phyloP scores from a whole-genome alignment of 257 asterid genomes.

The Asclepias syriaca region DNA sequence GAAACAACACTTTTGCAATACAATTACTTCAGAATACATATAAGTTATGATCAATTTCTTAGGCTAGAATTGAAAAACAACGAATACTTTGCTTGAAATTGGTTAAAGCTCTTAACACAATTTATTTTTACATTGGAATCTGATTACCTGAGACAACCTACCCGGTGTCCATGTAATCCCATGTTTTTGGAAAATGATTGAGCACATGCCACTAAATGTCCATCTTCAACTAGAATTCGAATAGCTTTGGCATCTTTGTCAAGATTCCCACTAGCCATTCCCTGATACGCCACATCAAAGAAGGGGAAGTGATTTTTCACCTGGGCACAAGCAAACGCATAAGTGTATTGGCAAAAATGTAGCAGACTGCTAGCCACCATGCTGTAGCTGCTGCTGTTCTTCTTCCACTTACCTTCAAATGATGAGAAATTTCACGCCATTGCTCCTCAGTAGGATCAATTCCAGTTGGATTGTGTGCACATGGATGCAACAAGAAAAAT shows the following conservation, averaged over 20 bases:
- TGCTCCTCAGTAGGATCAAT: conserved; percentile 97
- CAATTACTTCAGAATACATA: neutral
- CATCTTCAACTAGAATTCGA: conserved; percentile 87
- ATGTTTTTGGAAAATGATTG: conserved; percentile 96
- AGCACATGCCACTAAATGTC: conserved; percentile 89
- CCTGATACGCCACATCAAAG: conserved; percentile 99
- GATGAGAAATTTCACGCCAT: conserved; percentile 88
- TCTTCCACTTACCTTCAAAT: conserved; percentile 55
- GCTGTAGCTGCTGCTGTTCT: no score
- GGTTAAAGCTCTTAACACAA: neutral
- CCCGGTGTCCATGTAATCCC: conserved; percentile 98
- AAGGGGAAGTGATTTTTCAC: conserved; percentile 84
- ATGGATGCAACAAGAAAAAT: conserved; percentile 92
- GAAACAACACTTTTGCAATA: neutral
- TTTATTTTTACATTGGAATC: neutral
- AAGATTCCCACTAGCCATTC: conserved; percentile 97
- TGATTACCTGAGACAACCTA: conserved; percentile 87
- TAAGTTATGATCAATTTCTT: neutral
- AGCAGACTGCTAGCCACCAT: neutral
- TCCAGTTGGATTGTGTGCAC: conserved; percentile 99
- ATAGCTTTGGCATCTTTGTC: conserved; percentile 91
- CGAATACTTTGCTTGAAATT: neutral
- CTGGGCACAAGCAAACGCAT: conserved; percentile 25
- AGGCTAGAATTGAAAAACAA: neutral
- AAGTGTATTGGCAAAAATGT: neutral